Evolutionary conservation across 192 early-diverging fungal genomes (phyloP).

Genomic region (Globomyces pollinis-pini): DNA sequence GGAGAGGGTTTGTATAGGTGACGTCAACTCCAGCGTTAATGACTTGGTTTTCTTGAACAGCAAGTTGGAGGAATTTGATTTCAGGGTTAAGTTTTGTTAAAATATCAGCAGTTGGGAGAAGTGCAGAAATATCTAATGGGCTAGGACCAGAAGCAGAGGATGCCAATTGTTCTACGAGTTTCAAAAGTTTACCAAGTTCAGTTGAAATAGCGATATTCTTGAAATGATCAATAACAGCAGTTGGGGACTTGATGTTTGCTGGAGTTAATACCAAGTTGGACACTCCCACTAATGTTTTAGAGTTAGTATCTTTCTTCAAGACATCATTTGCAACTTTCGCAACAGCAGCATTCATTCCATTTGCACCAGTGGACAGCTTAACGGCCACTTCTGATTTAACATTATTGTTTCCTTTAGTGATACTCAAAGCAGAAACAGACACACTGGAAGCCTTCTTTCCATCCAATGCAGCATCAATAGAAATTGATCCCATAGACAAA

Average conservation of each 20-base stretch:
- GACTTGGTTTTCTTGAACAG: neutral
- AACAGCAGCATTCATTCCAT: slow-evolving; percentile 12
- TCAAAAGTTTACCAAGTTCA: neutral
- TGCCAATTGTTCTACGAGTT: slow-evolving; percentile 5
- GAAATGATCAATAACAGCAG: slow-evolving; percentile 26
- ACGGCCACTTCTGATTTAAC: neutral
- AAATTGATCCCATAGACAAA: neutral
- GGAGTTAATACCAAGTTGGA: slow-evolving; percentile 20
- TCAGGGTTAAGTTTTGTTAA: slow-evolving; percentile 3
- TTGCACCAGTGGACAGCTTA: slow-evolving; percentile 9
- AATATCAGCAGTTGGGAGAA: slow-evolving; percentile 16
- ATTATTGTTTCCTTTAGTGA: neutral
- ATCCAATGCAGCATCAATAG: neutral
- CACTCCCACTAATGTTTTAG: slow-evolving; percentile 2
- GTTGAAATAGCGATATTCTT: slow-evolving; percentile 15
- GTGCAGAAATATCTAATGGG: slow-evolving; percentile 22
- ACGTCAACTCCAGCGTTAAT: neutral
- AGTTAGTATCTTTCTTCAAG: neutral
- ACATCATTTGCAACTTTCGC: slow-evolving; percentile 13
- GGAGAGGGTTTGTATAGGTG: neutral
- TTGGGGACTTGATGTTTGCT: slow-evolving; percentile 8
- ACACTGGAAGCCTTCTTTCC: neutral
- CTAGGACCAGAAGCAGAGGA: neutral
- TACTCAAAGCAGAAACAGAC: neutral
- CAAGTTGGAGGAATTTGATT: neutral